Conservation (phyloP, 768 basidiomycete genomes). For the Tulasnella sp. region DNA sequence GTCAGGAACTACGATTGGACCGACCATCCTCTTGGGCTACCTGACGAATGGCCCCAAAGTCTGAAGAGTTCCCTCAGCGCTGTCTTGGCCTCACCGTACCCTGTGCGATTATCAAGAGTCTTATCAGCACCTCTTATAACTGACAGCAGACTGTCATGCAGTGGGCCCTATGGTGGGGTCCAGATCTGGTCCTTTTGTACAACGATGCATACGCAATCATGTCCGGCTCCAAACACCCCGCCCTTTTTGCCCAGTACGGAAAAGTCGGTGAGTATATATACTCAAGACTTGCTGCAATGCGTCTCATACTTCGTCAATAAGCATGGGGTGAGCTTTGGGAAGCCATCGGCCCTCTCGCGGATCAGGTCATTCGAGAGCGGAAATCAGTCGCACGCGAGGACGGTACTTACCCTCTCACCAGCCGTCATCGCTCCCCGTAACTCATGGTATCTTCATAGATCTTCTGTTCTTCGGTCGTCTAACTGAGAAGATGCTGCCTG, state of each 20-base stretch:
- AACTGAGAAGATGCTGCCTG: constrained; percentile 17
- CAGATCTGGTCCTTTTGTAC: constrained; percentile 19
- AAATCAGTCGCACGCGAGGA: constrained; percentile 17
- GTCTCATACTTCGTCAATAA: not conserved
- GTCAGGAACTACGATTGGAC: constrained; percentile 17
- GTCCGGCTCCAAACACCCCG: constrained; percentile 19
- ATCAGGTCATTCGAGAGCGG: constrained; percentile 16
- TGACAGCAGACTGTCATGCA: not conserved
- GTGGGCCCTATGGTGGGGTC: constrained; percentile 20
- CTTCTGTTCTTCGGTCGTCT: constrained; percentile 19
- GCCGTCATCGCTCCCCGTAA: not conserved
- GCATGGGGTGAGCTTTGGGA: constrained; percentile 23
- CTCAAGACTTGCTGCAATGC: not conserved
- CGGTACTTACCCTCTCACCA: constrained; percentile 7
- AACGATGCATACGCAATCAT: constrained; percentile 21
- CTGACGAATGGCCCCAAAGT: constrained; percentile 12
- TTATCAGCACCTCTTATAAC: not conserved
- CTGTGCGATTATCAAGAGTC: not conserved
- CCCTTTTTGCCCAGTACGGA: constrained; percentile 18
- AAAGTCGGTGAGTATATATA: not conserved
- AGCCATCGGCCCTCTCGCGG: constrained; percentile 16
- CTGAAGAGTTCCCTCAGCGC: constrained; percentile 16
- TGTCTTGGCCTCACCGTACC: constrained; percentile 14
- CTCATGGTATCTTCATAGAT: constrained; percentile 1
- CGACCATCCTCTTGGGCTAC: constrained; percentile 14